Evolutionary conservation across 495 filamentous ascomycete species (phyloP).

Genomic region (Glonium stellatum): DNA sequence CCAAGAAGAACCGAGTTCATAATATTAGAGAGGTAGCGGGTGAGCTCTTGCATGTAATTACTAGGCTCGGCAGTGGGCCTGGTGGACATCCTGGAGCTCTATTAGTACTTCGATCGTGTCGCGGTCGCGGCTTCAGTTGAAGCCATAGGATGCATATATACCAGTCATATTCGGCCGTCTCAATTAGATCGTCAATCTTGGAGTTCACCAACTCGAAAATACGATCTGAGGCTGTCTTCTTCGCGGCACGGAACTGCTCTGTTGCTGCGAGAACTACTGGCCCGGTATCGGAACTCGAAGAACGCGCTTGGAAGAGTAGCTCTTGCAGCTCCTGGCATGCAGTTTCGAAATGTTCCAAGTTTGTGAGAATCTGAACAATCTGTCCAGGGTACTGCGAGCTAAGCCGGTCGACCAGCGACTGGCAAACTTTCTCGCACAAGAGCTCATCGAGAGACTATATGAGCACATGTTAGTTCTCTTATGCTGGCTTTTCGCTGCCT

Average conservation of each 20-base stretch:
- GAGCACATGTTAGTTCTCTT: neutral
- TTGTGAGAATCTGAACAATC: constrained; percentile 97
- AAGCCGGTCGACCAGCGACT: constrained; percentile 78
- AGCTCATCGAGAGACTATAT: constrained; percentile 74
- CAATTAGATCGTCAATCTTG: constrained; percentile 96
- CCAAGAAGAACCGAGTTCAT: constrained; percentile 91
- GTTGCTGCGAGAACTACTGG: constrained; percentile 73
- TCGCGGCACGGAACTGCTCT: constrained; percentile 75
- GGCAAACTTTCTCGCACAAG: constrained; percentile 81
- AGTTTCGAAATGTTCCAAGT: constrained; percentile 91
- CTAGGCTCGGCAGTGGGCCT: constrained; percentile 61
- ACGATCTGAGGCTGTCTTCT: constrained; percentile 92
- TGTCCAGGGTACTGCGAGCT: constrained; percentile 90
- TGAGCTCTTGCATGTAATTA: constrained; percentile 91
- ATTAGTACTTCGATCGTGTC: neutral
- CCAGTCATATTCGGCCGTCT: constrained; percentile 97
- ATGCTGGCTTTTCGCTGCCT: neutral
- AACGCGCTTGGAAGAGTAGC: constrained; percentile 71
- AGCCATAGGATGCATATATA: constrained; percentile 24
- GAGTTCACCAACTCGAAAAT: constrained; percentile 98
- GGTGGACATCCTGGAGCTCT: constrained; percentile 49
- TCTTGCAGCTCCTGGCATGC: constrained; percentile 83
- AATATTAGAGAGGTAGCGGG: constrained; percentile 87
- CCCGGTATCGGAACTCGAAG: constrained; percentile 65
- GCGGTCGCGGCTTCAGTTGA: constrained; percentile 5